A percentile compares a stretch with the other conserved stretches of the same genome.
Evolutionary conservation across 1,284 basidiomycete species (phyloP).

Genomic region (Naganishia liquefaciens): DNA sequence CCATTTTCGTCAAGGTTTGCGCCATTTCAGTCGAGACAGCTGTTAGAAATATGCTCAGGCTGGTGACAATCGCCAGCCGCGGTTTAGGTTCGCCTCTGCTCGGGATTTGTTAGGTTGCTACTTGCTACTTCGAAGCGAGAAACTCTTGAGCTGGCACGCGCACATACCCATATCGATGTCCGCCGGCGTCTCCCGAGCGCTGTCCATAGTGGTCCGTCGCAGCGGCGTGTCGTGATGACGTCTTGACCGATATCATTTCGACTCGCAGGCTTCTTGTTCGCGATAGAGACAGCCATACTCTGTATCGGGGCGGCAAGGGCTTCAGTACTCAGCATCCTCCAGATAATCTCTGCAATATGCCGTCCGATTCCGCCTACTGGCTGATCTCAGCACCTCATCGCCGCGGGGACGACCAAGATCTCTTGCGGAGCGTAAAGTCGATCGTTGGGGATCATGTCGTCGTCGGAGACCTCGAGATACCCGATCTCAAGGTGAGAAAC

Average conservation of each 20-base stretch:
- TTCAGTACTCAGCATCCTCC: neutral
- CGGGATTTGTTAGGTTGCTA: no score
- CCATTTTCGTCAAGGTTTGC: no score
- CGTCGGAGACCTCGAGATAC: conserved; percentile 51
- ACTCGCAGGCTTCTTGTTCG: neutral
- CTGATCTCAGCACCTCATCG: conserved; percentile 58
- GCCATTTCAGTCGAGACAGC: no score
- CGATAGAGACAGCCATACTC: no score
- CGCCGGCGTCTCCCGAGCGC: neutral
- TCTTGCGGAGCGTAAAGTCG: conserved; percentile 54
- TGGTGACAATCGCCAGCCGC: no score
- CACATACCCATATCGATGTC: neutral
- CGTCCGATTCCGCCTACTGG: conserved; percentile 60
- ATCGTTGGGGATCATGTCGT: conserved; percentile 49
- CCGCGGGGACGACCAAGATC: conserved; percentile 56
- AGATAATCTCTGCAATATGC: conserved; percentile 47
- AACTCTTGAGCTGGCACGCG: no score
- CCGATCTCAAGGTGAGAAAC: conserved; percentile 52
- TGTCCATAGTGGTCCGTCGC: neutral
- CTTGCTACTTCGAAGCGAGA: no score
- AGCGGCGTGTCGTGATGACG: conserved; percentile 12
- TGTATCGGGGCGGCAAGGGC: no score
- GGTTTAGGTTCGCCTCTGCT: no score
- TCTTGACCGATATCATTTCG: conserved; percentile 16
- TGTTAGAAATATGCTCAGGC: no score